A percentile compares a stretch with the other conserved stretches of the same genome.
phyloP scores from a whole-genome alignment of 345 rosid species.

The Eucalyptus sp. region DNA sequence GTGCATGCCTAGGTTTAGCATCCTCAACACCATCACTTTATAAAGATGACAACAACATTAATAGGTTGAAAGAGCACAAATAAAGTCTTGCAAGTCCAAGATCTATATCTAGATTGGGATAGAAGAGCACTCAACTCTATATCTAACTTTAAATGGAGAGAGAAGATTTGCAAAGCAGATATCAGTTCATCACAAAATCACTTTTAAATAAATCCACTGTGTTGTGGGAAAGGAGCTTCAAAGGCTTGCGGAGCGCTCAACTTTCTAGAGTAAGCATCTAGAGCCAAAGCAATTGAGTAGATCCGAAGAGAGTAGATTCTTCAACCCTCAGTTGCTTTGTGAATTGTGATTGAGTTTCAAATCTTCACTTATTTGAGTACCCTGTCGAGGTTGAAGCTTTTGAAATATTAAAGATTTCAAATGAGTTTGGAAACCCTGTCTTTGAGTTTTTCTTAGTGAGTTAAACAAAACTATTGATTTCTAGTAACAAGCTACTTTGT shows the following conservation, averaged over 20 bases:
- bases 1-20: not conserved
- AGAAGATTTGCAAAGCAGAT: not conserved
- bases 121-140: not conserved
- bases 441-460: not conserved
- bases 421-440: not conserved
- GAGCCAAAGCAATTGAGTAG: not conserved
- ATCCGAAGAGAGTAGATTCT: not conserved
- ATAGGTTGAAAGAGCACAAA: not conserved
- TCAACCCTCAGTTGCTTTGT: not conserved
- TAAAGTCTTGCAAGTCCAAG: no score
- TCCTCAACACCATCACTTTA: not conserved
- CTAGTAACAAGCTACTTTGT: not conserved
- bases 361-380: not conserved
- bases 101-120: not conserved
- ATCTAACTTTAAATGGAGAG: no score
- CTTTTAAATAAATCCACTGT: not conserved
- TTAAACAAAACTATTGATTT: not conserved
- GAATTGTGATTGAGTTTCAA: not conserved
- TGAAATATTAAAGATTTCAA: not conserved
- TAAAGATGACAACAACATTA: not conserved
- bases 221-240: not conserved
- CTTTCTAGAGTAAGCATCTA: not conserved
- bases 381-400: not conserved
- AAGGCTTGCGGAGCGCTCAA: not conserved
- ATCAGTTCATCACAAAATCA: not conserved